Percentiles rank a stretch among this genome's conserved stretches.
These are phyloP conservation scores for Artemisia annua DNA, from an alignment of 129 eudicot species.

Conservation along the genomic window DNA sequence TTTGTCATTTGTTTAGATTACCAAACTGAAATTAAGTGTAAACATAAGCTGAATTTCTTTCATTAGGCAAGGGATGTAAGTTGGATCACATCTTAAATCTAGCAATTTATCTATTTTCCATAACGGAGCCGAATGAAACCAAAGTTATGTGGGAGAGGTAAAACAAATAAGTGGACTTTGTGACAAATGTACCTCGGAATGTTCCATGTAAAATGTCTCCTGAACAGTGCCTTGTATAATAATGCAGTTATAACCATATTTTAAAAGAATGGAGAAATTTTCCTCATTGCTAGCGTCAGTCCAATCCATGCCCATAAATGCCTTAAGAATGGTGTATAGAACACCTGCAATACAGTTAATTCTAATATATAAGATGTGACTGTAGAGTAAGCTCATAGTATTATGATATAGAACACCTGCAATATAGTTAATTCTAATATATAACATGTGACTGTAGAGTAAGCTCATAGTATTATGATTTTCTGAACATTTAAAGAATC, in stretches of 20 bases:
- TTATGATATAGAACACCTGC: too few relatives aligned
- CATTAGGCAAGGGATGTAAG: neutral
- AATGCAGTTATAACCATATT: slow-evolving; percentile 86
- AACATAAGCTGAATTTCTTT: too few relatives aligned
- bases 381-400: too few relatives aligned
- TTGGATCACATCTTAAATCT: neutral
- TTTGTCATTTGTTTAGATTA: too few relatives aligned
- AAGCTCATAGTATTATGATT: too few relatives aligned
- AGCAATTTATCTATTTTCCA: neutral
- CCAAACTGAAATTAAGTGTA: too few relatives aligned
- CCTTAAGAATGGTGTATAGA: slow-evolving; percentile 20
- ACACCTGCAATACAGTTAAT: too few relatives aligned
- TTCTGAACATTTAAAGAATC: too few relatives aligned
- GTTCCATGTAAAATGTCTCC: slow-evolving; percentile 81
- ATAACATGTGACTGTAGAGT: too few relatives aligned
- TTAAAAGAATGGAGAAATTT: slow-evolving; percentile 55
- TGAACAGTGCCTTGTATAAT: slow-evolving; percentile 89
- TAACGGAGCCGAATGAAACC: neutral
- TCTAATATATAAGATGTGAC: too few relatives aligned
- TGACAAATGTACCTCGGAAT: slow-evolving; percentile 61
- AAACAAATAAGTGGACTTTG: neutral
- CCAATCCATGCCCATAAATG: slow-evolving; percentile 99
- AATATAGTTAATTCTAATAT: too few relatives aligned
- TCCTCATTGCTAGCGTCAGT: slow-evolving; percentile 61
- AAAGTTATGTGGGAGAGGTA: too few relatives aligned